Evolutionary conservation across 179 eudicot genomes (phyloP).

Genomic region (Nepenthes alata): DNA sequence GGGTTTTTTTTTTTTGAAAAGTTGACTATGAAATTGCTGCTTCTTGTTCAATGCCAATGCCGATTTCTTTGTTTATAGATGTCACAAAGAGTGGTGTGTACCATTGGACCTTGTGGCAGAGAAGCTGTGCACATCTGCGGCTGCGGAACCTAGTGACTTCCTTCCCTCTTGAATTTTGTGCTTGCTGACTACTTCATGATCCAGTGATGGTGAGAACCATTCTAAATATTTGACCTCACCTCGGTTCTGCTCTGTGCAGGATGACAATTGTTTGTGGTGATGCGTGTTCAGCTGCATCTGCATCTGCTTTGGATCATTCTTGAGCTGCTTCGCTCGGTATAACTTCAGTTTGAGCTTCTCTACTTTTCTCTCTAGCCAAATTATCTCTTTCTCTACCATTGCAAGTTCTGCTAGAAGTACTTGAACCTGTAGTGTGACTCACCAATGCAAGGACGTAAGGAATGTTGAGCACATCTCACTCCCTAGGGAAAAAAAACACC

Average conservation of each 20-base stretch:
- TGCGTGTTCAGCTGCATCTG: conserved; percentile 11
- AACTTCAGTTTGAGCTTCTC: conserved; percentile 31
- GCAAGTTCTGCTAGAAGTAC: conserved; percentile 50
- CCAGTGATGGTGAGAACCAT: conserved; percentile 15
- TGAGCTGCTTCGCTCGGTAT: conserved; percentile 33
- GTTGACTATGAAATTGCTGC: too few species aligned
- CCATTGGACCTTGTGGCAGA: conserved; percentile 27
- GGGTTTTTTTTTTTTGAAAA: too few species aligned
- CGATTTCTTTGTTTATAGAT: background rate
- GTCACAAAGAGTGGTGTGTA: conserved; percentile 2
- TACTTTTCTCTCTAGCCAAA: conserved; percentile 46
- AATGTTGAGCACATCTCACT: too few species aligned
- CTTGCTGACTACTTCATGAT: conserved; percentile 15
- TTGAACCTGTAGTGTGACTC: conserved; percentile 30
- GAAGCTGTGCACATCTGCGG: conserved; percentile 22
- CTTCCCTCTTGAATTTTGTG: conserved; percentile 30
- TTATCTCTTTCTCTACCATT: conserved; percentile 51
- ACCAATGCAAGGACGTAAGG: too few species aligned
- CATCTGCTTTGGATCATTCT: conserved; percentile 12
- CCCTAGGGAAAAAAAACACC: too few species aligned
- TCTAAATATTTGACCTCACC: conserved; percentile 13
- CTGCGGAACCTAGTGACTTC: conserved; percentile 35
- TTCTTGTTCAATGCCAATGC: background rate
- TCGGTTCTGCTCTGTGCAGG: conserved; percentile 15
- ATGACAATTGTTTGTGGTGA: conserved; percentile 16